Evolutionary conservation across 202 grass and related monocot species (phyloP).

Genomic region (Elaeis oleifera): DNA sequence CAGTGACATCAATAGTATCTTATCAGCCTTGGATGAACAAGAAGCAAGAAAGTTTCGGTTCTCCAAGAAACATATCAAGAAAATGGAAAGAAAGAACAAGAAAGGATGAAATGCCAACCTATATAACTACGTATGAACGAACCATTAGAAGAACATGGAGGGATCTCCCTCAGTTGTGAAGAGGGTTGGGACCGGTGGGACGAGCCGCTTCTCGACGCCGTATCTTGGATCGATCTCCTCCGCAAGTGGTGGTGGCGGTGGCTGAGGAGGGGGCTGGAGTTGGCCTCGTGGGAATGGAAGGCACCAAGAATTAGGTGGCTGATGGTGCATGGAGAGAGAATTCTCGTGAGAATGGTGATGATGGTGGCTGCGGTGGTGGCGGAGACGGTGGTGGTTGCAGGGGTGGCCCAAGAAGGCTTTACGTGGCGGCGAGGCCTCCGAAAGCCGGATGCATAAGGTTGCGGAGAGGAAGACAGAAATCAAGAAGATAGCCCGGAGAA

Average conservation of each 20-base stretch:
- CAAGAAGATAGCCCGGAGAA: not conserved
- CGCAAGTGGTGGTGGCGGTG: slow-evolving; percentile 15
- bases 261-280: slow-evolving; percentile 5
- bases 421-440: not conserved
- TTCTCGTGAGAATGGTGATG: not conserved
- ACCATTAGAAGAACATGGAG: slow-evolving; percentile 2
- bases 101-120: slow-evolving; percentile 41
- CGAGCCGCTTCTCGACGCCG: slow-evolving; percentile 64
- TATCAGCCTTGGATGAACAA: not conserved
- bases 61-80: not conserved
- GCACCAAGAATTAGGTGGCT: slow-evolving; percentile 33
- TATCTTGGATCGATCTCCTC: slow-evolving; percentile 64
- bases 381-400: slow-evolving; percentile 27
- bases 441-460: not conserved
- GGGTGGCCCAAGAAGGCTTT: slow-evolving; percentile 17
- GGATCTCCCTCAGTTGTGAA: slow-evolving; percentile 54
- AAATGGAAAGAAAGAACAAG: slow-evolving; percentile 84
- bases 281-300: slow-evolving; percentile 24
- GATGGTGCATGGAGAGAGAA: not conserved
- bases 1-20: not conserved
- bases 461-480: not conserved
- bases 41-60: no score
- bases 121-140: not conserved
- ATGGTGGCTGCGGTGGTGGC: slow-evolving; percentile 19
- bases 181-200: slow-evolving; percentile 83